Conservation (phyloP, 2,329 filamentous ascomycete species). For the Fusarium coicis region DNA sequence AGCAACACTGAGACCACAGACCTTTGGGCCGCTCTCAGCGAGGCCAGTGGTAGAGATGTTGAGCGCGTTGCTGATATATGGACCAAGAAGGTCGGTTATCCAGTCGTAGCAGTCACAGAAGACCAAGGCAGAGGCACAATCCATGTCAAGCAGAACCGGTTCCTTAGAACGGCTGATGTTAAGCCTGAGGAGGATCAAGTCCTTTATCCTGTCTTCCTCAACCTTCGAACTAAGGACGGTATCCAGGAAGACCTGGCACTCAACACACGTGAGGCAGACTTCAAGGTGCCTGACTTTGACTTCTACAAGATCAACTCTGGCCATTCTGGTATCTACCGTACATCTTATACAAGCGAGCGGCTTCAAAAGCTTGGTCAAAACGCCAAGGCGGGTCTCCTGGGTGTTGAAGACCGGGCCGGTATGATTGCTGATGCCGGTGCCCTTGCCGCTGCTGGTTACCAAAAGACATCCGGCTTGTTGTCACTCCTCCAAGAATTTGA, state of each 20-base stretch:
- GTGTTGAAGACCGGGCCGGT: constrained; percentile 90
- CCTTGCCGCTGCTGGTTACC: constrained; percentile 88
- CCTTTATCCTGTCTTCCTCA: constrained; percentile 89
- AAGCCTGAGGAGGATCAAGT: constrained; percentile 92
- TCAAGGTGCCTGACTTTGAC: constrained; percentile 81
- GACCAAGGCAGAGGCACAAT: constrained; percentile 74
- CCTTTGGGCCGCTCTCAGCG: constrained; percentile 86
- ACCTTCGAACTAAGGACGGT: constrained; percentile 84
- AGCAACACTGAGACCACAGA: constrained; percentile 93
- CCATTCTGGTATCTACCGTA: constrained; percentile 92
- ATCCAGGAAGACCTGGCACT: constrained; percentile 78
- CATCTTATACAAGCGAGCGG: constrained; percentile 84
- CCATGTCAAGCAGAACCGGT: constrained; percentile 92
- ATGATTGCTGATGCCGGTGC: constrained; percentile 96
- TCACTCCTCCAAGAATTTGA: constrained; percentile 87
- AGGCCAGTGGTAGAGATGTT: constrained; percentile 91
- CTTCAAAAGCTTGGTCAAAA: constrained; percentile 88
- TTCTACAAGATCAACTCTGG: constrained; percentile 98
- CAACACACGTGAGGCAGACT: constrained; percentile 73
- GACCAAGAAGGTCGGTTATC: constrained; percentile 96
- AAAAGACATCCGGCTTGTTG: constrained; percentile 90
- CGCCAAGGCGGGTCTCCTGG: constrained; percentile 76
- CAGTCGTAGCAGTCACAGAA: constrained; percentile 85
- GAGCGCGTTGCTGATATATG: constrained; percentile 92
- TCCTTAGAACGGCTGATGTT: constrained; percentile 90